Conservation (phyloP, 148 eudicot genomes). For the Cornus florida region DNA sequence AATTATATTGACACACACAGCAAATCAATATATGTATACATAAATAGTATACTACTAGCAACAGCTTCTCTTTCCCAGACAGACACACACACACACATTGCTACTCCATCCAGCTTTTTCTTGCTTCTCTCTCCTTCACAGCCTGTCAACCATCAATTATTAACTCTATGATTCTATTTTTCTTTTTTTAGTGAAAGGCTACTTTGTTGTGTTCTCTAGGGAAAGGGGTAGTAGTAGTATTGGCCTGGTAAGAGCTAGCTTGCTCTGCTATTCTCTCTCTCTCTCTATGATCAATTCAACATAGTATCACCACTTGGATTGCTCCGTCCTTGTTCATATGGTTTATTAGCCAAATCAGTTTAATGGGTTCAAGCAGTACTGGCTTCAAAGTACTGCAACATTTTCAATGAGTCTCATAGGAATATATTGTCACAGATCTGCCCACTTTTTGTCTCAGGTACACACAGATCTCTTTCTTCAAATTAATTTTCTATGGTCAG, state of each 20-base stretch:
- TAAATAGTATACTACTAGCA: constrained; percentile 1
- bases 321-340: constrained; percentile 13
- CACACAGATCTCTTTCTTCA: neutral
- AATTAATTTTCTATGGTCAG: neutral
- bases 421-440: neutral
- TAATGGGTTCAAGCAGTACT: neutral
- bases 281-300: neutral
- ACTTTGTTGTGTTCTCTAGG: constrained; percentile 14
- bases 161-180: constrained; percentile 9
- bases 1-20: neutral
- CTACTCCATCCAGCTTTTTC: neutral
- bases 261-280: neutral
- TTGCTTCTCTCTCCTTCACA: constrained; percentile 10
- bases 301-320: neutral
- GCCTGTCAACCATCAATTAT: constrained; percentile 23
- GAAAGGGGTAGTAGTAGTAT: neutral
- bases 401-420: constrained; percentile 1
- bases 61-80: neutral
- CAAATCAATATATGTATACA: neutral
- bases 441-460: neutral
- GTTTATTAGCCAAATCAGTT: neutral
- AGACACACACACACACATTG: constrained; percentile 1
- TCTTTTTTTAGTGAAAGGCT: constrained; percentile 12
- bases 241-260: neutral
- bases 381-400: neutral